A percentile compares a stretch with the other conserved stretches of the same genome.
These are phyloP conservation scores for Camellia sinensis DNA, from an alignment of 148 eudicot species.

Conservation along the genomic window DNA sequence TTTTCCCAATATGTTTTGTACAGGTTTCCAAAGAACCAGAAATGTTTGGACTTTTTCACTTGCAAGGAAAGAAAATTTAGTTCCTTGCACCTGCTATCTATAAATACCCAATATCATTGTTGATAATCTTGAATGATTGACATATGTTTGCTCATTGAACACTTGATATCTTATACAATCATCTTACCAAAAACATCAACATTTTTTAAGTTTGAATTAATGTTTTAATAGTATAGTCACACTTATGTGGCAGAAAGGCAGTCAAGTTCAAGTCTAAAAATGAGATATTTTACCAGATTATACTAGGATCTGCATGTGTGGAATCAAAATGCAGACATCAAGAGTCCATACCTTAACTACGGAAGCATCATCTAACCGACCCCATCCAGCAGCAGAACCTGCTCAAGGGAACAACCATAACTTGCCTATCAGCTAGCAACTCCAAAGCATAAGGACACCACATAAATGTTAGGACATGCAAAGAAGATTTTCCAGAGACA, in stretches of 20 bases:
- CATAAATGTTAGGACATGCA: not conserved
- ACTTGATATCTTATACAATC: not conserved
- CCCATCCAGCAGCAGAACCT: conserved; percentile 99
- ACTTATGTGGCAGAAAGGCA: not conserved
- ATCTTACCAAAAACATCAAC: not conserved
- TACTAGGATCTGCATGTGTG: not conserved
- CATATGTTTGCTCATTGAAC: not conserved
- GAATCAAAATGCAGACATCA: not conserved
- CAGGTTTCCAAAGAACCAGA: not conserved
- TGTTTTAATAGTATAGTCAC: not conserved
- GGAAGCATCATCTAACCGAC: conserved; percentile 85
- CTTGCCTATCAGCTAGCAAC: conserved; percentile 12
- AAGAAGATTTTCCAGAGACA: not conserved
- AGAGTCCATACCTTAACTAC: conserved; percentile 74
- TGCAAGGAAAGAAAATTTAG: not conserved
- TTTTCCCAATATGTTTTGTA: too few relatives aligned
- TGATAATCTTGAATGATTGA: not conserved
- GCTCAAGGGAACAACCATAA: conserved; percentile 25
- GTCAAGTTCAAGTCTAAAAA: not conserved
- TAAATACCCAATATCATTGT: not conserved
- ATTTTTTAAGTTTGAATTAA: not conserved
- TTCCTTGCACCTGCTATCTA: not conserved
- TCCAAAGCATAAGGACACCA: not conserved
- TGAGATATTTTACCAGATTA: not conserved
- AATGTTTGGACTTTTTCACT: not conserved